These are phyloP conservation scores for Glycine tomentella DNA, from an alignment of 306 rosid species.

Conservation along the genomic window DNA sequence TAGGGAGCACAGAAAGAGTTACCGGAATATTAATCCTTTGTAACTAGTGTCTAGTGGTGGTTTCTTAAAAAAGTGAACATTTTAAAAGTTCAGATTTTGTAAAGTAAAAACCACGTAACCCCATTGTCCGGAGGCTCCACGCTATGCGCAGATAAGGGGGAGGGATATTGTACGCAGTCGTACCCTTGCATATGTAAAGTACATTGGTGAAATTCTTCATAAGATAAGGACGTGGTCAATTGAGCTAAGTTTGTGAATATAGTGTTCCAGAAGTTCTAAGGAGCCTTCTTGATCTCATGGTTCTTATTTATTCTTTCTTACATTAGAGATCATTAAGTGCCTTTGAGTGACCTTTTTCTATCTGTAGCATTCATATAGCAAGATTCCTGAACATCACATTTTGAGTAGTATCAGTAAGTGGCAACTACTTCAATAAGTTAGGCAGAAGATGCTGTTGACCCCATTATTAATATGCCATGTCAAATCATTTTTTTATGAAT, in stretches of 20 bases:
- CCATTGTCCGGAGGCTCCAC: no score
- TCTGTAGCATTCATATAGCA: background rate
- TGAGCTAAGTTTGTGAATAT: conserved; percentile 14
- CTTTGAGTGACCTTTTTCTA: conserved; percentile 8
- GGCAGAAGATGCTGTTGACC: background rate
- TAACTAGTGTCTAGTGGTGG: background rate
- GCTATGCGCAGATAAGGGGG: no score
- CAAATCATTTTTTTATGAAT: background rate
- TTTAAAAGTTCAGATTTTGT: conserved; percentile 15
- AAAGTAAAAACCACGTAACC: no score
- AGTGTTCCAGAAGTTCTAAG: background rate
- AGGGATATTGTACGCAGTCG: no score
- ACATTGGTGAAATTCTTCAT: conserved; percentile 11
- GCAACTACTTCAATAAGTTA: background rate
- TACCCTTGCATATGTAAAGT: no score
- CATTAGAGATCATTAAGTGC: background rate
- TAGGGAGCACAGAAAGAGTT: conserved; percentile 13
- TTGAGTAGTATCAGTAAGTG: no score
- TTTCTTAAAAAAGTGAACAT: conserved; percentile 23
- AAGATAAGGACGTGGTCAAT: conserved; percentile 12
- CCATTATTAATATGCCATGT: background rate
- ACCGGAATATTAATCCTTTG: conserved; percentile 15
- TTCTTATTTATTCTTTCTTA: conserved; percentile 32
- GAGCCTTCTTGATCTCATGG: background rate
- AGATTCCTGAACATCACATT: no score